A percentile compares a stretch with the other conserved stretches of the same genome.
Conservation (phyloP, 2,329 filamentous ascomycete genomes). For the Colletotrichum caudatum region DNA sequence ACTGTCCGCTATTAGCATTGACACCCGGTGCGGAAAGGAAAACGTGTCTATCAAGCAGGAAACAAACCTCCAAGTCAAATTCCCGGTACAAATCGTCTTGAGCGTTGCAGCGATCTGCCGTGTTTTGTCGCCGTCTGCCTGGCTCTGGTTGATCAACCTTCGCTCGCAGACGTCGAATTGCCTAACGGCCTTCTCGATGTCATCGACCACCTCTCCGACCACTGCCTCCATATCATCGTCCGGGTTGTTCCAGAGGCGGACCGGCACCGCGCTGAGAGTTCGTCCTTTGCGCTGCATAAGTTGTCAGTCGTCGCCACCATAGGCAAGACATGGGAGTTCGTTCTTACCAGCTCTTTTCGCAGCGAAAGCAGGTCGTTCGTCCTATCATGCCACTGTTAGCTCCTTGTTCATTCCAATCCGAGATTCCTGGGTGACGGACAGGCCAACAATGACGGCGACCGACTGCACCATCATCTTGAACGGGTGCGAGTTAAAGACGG, state of each 20-base stretch:
- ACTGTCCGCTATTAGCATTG: conserved; percentile 23
- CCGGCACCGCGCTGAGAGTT: conserved; percentile 32
- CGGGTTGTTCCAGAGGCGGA: conserved; percentile 26
- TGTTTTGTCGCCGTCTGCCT: conserved; percentile 21
- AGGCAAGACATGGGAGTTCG: neutral
- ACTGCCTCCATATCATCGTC: conserved; percentile 17
- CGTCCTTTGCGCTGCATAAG: conserved; percentile 19
- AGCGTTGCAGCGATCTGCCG: conserved; percentile 22
- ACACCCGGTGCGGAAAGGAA: no score
- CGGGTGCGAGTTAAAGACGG: conserved; percentile 7
- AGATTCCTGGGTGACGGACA: conserved; percentile 6
- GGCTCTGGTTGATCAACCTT: conserved; percentile 24
- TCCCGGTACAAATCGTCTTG: conserved; percentile 39
- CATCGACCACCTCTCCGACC: conserved; percentile 23
- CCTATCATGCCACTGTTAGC: conserved; percentile 14
- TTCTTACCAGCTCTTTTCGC: conserved; percentile 36
- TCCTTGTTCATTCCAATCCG: no score
- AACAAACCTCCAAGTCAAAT: conserved; percentile 38
- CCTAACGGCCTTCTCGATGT: conserved; percentile 32
- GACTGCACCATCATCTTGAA: conserved; percentile 28
- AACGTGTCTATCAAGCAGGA: neutral
- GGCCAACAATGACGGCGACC: conserved; percentile 33
- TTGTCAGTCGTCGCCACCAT: conserved; percentile 10
- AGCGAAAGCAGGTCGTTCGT: conserved; percentile 40
- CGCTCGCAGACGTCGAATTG: conserved; percentile 33